phyloP scores from a whole-genome alignment of 2,329 filamentous ascomycete genomes.

The Sporothrix brasiliensis region DNA sequence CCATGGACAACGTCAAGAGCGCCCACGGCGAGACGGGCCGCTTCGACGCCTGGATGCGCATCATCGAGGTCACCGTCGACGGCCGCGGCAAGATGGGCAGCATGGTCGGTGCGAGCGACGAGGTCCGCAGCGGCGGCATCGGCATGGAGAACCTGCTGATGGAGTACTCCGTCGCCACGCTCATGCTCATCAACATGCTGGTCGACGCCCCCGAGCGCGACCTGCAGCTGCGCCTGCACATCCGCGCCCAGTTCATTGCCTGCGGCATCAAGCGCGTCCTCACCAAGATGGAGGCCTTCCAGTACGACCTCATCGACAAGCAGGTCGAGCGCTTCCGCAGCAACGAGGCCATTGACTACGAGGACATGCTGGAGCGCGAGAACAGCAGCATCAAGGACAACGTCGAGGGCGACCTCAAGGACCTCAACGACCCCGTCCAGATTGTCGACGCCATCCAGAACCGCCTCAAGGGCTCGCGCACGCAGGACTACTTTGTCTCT shows the following conservation, averaged over 20 bases:
- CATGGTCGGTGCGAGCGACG: constrained; percentile 92
- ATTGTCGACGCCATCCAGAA: constrained; percentile 92
- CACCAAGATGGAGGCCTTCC: constrained; percentile 96
- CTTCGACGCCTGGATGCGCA: constrained; percentile 98
- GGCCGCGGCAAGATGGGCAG: constrained; percentile 99
- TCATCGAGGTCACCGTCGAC: constrained; percentile 95
- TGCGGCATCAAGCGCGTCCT: constrained; percentile 94
- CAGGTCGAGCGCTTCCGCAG: constrained; percentile 91
- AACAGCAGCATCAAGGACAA: constrained; percentile 88
- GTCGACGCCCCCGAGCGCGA: constrained; percentile 89
- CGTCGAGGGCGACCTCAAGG: constrained; percentile 81
- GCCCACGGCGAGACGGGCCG: constrained; percentile 89
- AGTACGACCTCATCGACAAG: constrained; percentile 98
- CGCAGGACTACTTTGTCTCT: constrained; percentile 94
- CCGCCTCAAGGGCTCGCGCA: constrained; percentile 78
- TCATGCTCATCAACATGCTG: constrained; percentile 96
- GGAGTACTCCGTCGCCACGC: constrained; percentile 95
- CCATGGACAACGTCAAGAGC: constrained; percentile 86
- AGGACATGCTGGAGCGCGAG: constrained; percentile 92
- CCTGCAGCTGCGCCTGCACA: constrained; percentile 87
- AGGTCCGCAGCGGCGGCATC: constrained; percentile 92
- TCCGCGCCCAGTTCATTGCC: constrained; percentile 92
- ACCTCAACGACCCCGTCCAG: constrained; percentile 88
- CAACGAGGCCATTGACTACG: constrained; percentile 97
- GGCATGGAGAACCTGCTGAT: constrained; percentile 98